Evolutionary conservation across 371 early-diverging fungal genomes (phyloP).

Genomic region (Choanephora cucurbitarum): DNA sequence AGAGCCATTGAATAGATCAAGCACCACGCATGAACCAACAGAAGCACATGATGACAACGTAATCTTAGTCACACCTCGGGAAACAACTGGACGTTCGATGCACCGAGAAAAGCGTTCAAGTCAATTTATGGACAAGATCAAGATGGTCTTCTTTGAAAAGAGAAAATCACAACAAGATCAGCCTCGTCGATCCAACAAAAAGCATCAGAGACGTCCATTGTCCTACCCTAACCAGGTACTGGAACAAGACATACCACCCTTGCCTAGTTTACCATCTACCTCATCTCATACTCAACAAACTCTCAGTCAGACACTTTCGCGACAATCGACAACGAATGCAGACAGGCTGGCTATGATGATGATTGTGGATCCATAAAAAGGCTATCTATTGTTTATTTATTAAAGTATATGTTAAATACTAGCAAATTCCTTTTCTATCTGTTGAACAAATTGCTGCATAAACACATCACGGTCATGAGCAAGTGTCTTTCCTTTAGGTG

Average conservation of each 20-base stretch:
- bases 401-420: conserved; percentile 4
- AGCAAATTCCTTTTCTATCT: conserved; percentile 50
- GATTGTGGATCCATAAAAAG: not conserved
- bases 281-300: not conserved
- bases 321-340: conserved; percentile 15
- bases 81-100: not conserved
- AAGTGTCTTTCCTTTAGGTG: conserved; percentile 51
- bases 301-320: conserved; percentile 14
- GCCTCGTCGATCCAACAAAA: conserved; percentile 5
- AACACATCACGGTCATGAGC: conserved; percentile 55
- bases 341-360: conserved; percentile 1
- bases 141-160: conserved; percentile 45
- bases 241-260: not conserved
- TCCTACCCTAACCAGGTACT: conserved; percentile 35
- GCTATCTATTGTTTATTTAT: conserved; percentile 5
- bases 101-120: conserved; percentile 19
- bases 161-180: conserved; percentile 28
- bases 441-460: conserved; percentile 56
- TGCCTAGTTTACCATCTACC: not conserved
- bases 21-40: not conserved
- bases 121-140: conserved; percentile 39
- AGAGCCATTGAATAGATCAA: not conserved
- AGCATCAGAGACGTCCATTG: conserved; percentile 29
- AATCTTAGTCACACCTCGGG: not conserved
- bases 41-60: not conserved